Conservation (phyloP, 2,329 filamentous ascomycete genomes). For the Cordyceps fumosorosea region DNA sequence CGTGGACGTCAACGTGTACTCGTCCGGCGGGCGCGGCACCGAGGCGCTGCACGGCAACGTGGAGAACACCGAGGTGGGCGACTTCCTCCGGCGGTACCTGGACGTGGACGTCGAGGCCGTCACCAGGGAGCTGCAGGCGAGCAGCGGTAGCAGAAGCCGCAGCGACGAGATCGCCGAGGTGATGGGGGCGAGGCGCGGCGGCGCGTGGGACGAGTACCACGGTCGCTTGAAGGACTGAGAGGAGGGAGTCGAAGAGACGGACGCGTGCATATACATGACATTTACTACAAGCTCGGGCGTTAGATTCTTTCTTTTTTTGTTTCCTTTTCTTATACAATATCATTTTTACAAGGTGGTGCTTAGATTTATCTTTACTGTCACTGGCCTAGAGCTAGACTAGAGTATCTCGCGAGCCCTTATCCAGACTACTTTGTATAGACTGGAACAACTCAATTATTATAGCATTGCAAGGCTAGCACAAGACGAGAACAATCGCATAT, state of each 20-base stretch:
- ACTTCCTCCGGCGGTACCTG: constrained; percentile 74
- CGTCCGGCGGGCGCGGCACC: constrained; percentile 60
- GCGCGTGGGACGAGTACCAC: constrained; percentile 6
- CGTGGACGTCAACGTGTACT: constrained; percentile 95
- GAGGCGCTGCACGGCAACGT: constrained; percentile 72
- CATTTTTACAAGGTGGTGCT: not conserved
- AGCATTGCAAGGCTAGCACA: not conserved
- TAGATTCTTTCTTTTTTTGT: not conserved
- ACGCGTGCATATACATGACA: not conserved
- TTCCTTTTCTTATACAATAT: not conserved
- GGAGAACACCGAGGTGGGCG: constrained; percentile 89
- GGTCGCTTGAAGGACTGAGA: not conserved
- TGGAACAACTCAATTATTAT: not conserved
- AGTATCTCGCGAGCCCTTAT: not conserved
- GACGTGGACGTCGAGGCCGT: constrained; percentile 71
- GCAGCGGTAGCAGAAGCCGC: constrained; percentile 34
- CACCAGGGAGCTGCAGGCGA: constrained; percentile 65
- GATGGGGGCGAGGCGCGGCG: not conserved
- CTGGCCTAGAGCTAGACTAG: not conserved
- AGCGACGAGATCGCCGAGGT: constrained; percentile 6
- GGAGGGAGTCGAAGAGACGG: not conserved
- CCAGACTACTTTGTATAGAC: not conserved
- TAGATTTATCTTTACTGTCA: not conserved
- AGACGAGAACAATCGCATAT: not conserved
- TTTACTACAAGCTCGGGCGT: not conserved